A percentile compares a stretch with the other conserved stretches of the same genome.
These are phyloP conservation scores for Hericium erinaceus DNA, from an alignment of 768 basidiomycete genomes.

Conservation along the genomic window DNA sequence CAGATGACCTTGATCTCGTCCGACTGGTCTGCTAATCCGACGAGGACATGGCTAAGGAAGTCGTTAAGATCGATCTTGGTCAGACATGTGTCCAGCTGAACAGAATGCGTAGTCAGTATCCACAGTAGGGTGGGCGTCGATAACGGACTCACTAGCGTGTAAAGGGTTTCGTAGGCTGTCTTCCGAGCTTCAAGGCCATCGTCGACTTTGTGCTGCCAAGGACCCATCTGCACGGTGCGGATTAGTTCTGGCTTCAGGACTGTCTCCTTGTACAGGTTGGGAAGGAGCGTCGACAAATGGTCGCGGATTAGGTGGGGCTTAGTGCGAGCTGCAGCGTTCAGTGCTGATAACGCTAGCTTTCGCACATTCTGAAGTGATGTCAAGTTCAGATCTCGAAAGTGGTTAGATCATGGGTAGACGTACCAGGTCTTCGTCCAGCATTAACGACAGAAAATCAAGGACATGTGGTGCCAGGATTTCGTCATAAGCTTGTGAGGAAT, in stretches of 20 bases:
- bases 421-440: slow-evolving; percentile 85
- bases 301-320: slow-evolving; percentile 90
- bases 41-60: slow-evolving; percentile 73
- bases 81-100: slow-evolving; percentile 84
- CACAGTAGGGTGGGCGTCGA: too few relatives aligned
- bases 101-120: too few relatives aligned
- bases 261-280: slow-evolving; percentile 82
- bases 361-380: slow-evolving; percentile 63
- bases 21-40: slow-evolving; percentile 78
- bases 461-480: slow-evolving; percentile 83
- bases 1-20: slow-evolving; percentile 97
- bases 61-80: slow-evolving; percentile 79
- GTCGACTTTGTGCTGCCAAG: slow-evolving; percentile 95
- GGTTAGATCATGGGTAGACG: slow-evolving; percentile 17
- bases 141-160: slow-evolving; percentile 64
- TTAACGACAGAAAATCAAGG: slow-evolving; percentile 84
- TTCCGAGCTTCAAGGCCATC: slow-evolving; percentile 95
- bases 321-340: slow-evolving; percentile 92
- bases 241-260: slow-evolving; percentile 68
- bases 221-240: slow-evolving; percentile 92
- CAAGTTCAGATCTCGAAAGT: neutral
- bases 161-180: slow-evolving; percentile 96
- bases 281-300: slow-evolving; percentile 66
- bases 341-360: slow-evolving; percentile 76
- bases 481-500: slow-evolving; percentile 78